Conservation (phyloP, 768 basidiomycete genomes). For the Omphalotus guepiniiformis region DNA sequence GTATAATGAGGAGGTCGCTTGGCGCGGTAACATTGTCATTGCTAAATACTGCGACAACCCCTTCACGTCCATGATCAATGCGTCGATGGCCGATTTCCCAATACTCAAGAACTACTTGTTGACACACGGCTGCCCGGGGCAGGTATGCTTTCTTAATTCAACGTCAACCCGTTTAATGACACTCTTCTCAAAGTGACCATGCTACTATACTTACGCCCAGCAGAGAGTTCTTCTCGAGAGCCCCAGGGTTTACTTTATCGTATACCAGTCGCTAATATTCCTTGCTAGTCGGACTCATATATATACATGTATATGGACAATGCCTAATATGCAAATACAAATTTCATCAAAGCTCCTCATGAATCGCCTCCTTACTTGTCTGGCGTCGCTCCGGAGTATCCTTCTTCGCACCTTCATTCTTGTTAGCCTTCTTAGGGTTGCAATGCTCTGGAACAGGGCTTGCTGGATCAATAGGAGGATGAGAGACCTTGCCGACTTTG, state of each 20-base stretch:
- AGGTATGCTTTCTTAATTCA: constrained; percentile 24
- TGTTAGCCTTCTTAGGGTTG: constrained; percentile 52
- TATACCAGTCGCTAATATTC: too few relatives aligned
- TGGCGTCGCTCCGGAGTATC: constrained; percentile 16
- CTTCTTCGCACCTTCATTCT: constrained; percentile 28
- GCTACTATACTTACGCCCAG: too few relatives aligned
- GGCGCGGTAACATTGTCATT: constrained; percentile 78
- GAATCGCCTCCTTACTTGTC: background rate
- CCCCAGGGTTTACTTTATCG: too few relatives aligned
- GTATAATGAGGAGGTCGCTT: constrained; percentile 61
- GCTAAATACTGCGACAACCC: constrained; percentile 63
- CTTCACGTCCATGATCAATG: constrained; percentile 59
- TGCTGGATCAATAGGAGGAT: constrained; percentile 71
- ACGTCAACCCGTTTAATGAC: too few relatives aligned
- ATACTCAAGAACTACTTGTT: constrained; percentile 76
- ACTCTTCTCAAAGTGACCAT: too few relatives aligned
- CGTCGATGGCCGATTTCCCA: constrained; percentile 82
- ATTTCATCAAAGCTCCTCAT: constrained; percentile 33
- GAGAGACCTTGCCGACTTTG: constrained; percentile 73
- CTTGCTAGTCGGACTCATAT: too few relatives aligned
- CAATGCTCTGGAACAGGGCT: constrained; percentile 76
- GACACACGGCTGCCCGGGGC: constrained; percentile 55
- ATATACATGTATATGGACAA: background rate
- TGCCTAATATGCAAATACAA: background rate
- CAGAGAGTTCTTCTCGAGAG: too few relatives aligned